Base-by-base conservation (phyloP, 1,284 basidiomycete species). In the Malassezia japonica region DNA sequence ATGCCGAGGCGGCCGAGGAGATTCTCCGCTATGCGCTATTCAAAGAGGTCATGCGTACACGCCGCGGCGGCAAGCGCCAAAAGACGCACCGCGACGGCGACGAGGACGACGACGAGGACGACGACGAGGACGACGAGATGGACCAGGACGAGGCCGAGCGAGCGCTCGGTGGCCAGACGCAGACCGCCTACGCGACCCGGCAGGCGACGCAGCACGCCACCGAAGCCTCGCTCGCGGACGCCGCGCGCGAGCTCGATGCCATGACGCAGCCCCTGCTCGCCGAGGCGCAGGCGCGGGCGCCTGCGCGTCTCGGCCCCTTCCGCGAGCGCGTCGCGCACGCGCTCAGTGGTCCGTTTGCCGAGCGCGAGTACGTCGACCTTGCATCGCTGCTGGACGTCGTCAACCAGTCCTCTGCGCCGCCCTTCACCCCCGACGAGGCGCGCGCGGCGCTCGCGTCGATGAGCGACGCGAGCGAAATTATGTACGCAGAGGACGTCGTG, bases 21-120 rank as follows among this genome's bases (percentile, higher is more conserved):
- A 92, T 98, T 64, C 83, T 99, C 67, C 85, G 92, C 18, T 99
- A 89, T 74, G 94, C 94, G 1, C 80, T 99, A 27, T 99, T 92
- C 82, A 94, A 92, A 72, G 94, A 98, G 74, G 92, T 99, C 16
- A 80, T 89, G 46, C 87, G 86, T 70, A 48, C 37, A 2, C 20
- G 62, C 82, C 79, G 70, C 80, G 80, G 46, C 13, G 54, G 48
- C 40, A 79, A 80, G 67, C 65, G 74, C 28, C 69, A 58, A 18
- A 47, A 56, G 24, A 66, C 64, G 2, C 46, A 40, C 16, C 50
- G 54, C 27, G 62, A 56, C 18, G 58, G 57, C 10, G 50, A 48
- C 13, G 38, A 37, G 5, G 51, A 44, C 6, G 56, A 55, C 38
- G 53, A 58, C 15, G 40, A 24, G 3, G 55, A 62, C 25, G 48